phyloP scores from a whole-genome alignment of 2,329 filamentous ascomycete species.

The Exophiala spinifera region DNA sequence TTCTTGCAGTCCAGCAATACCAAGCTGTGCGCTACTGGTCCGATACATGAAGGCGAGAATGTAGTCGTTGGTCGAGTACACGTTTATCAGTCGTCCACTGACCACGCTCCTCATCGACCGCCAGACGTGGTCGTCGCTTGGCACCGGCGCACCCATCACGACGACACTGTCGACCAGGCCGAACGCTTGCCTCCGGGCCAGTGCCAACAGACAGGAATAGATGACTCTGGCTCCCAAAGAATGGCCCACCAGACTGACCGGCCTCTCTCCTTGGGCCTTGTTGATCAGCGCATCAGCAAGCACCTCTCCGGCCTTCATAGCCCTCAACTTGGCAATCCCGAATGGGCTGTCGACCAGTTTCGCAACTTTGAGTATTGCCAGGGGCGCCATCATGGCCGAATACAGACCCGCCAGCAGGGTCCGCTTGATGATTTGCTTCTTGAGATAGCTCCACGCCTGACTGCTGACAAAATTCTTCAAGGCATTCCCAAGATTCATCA shows the following conservation, averaged over 20 bases:
- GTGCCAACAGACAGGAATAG: conserved; percentile 67
- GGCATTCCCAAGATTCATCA: conserved; percentile 67
- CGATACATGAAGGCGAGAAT: conserved; percentile 79
- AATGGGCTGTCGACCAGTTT: conserved; percentile 71
- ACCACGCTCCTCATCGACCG: conserved; percentile 67
- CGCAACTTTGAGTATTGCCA: conserved; percentile 58
- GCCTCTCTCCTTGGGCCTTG: conserved; percentile 68
- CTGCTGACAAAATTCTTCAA: conserved; percentile 68
- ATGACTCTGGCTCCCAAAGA: conserved; percentile 71
- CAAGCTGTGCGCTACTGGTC: conserved; percentile 68
- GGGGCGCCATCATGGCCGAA: conserved; percentile 52
- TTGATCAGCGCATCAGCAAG: conserved; percentile 73
- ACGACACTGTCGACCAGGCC: conserved; percentile 74
- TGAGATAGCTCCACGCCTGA: conserved; percentile 69
- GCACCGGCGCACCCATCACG: conserved; percentile 69
- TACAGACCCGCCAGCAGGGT: conserved; percentile 58
- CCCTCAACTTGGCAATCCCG: conserved; percentile 63
- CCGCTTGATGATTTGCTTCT: conserved; percentile 66
- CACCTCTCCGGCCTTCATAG: conserved; percentile 68
- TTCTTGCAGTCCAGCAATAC: conserved; percentile 71
- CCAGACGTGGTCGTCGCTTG: conserved; percentile 66
- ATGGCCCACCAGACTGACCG: conserved; percentile 69
- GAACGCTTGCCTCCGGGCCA: conserved; percentile 71
- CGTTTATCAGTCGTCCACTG: conserved; percentile 71
- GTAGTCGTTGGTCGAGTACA: conserved; percentile 76